phyloP scores from a whole-genome alignment of 148 eudicot genomes.

The Cornus controversa region DNA sequence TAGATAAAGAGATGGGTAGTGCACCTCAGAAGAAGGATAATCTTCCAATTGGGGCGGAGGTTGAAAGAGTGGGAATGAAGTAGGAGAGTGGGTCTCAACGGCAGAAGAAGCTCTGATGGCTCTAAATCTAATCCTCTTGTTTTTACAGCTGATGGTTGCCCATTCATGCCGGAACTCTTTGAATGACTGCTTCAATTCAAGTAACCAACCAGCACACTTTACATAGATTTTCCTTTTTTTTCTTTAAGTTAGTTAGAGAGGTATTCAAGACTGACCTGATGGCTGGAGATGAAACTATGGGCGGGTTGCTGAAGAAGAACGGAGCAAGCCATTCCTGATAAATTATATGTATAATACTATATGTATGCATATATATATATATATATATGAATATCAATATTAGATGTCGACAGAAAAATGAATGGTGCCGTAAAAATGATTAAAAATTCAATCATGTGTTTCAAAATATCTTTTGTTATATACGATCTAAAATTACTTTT shows the following conservation, averaged over 20 bases:
- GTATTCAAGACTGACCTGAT: slow-evolving; percentile 29
- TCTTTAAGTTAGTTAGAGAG: background rate
- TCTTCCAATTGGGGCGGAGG: slow-evolving; percentile 38
- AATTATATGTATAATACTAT: no score
- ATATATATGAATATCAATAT: no score
- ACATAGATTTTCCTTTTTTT: no score
- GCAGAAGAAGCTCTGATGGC: slow-evolving; percentile 23
- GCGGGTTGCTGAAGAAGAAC: slow-evolving; percentile 33
- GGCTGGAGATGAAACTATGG: slow-evolving; percentile 28
- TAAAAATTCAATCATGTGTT: no score
- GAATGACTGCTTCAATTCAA: slow-evolving; percentile 22
- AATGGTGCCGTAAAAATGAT: no score
- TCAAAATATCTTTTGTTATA: no score
- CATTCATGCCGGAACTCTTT: slow-evolving; percentile 9
- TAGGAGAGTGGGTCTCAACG: slow-evolving; percentile 18
- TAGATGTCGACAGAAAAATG: no score
- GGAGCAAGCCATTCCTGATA: slow-evolving; percentile 42
- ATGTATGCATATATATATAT: no score
- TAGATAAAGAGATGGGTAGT: background rate
- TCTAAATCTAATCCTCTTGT: background rate
- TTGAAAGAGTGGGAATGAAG: slow-evolving; percentile 56
- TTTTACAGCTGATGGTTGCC: background rate
- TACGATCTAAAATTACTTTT: no score
- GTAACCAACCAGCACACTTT: background rate
- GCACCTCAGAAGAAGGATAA: slow-evolving; percentile 51